Percentiles rank a stretch among this genome's conserved stretches.
phyloP scores from a whole-genome alignment of 2,329 filamentous ascomycete genomes.

The Phaeosphaeria sp. region DNA sequence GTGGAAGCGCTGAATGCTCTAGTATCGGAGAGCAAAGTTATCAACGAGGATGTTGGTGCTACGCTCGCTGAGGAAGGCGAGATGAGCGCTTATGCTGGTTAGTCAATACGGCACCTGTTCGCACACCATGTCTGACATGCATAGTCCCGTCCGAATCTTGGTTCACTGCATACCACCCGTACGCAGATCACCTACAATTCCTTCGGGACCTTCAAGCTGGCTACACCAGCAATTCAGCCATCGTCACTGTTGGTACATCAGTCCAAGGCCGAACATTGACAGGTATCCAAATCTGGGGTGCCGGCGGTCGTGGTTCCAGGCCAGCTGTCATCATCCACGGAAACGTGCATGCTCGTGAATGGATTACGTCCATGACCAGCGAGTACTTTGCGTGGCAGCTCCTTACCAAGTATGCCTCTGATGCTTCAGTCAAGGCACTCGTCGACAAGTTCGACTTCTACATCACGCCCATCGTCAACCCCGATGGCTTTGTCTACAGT shows the following conservation, averaged over 20 bases:
- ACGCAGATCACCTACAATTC: constrained; percentile 44
- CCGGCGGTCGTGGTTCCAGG: constrained; percentile 44
- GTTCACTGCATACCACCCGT: constrained; percentile 47
- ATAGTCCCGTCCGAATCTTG: constrained; percentile 41
- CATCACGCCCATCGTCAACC: constrained; percentile 33
- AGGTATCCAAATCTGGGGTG: constrained; percentile 49
- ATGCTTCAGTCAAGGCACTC: constrained; percentile 40
- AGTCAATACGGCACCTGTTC: neutral
- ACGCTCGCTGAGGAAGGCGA: constrained; percentile 40
- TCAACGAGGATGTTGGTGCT: constrained; percentile 45
- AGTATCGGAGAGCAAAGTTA: constrained; percentile 32
- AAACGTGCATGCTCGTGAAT: constrained; percentile 46
- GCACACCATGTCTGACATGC: constrained; percentile 5
- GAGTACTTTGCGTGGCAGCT: constrained; percentile 45
- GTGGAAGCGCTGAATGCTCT: constrained; percentile 37
- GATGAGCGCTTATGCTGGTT: constrained; percentile 36
- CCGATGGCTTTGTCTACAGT: constrained; percentile 45
- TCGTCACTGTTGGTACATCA: constrained; percentile 41
- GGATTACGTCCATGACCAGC: constrained; percentile 30
- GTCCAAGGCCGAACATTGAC: constrained; percentile 41
- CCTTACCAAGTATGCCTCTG: constrained; percentile 41
- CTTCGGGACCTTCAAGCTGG: constrained; percentile 41
- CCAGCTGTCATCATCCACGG: constrained; percentile 44
- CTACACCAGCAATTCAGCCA: constrained; percentile 41
- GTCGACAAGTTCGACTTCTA: constrained; percentile 48